Percentiles rank a stretch among this genome's conserved stretches.
Evolutionary conservation across 352 stramenopile genomes (phyloP).

Genomic region (Phytopythium sindhum): DNA sequence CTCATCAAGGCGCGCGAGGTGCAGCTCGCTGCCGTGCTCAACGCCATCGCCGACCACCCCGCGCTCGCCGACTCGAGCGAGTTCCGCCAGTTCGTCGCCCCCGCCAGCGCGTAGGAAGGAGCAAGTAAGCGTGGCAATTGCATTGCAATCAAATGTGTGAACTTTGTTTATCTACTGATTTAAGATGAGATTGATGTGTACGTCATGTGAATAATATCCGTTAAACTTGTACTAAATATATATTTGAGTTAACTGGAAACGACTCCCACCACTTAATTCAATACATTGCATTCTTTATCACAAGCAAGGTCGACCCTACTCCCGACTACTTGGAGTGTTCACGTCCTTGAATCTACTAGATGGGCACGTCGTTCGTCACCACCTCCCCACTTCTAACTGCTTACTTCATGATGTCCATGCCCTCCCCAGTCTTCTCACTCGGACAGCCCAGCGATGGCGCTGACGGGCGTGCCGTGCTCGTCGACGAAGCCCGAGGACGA

Average conservation of each 20-base stretch:
- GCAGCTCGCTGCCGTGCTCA: conserved; percentile 61
- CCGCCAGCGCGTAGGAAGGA: conserved; percentile 8
- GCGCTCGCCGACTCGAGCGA: conserved; percentile 36
- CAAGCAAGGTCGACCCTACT: too few relatives aligned
- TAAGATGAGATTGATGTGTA: too few relatives aligned
- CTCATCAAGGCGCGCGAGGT: conserved; percentile 62
- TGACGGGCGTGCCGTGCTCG: conserved; percentile 18
- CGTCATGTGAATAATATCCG: too few relatives aligned
- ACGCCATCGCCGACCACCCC: conserved; percentile 53
- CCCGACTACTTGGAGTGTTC: too few relatives aligned
- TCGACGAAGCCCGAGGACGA: conserved; percentile 39
- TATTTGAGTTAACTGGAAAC: neutral
- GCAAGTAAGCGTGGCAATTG: neutral
- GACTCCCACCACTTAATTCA: neutral
- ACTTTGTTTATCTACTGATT: too few relatives aligned
- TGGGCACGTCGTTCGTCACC: too few relatives aligned
- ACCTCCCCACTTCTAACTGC: too few relatives aligned
- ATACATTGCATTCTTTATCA: neutral
- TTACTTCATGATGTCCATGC: too few relatives aligned
- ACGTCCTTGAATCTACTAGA: too few relatives aligned
- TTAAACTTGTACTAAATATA: neutral
- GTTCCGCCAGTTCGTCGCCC: conserved; percentile 58
- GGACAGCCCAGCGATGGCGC: neutral
- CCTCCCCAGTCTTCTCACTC: neutral
- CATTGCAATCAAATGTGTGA: neutral